Evolutionary conservation across 2,329 filamentous ascomycete species (phyloP).

Genomic region (Fusarium lyarnte): DNA sequence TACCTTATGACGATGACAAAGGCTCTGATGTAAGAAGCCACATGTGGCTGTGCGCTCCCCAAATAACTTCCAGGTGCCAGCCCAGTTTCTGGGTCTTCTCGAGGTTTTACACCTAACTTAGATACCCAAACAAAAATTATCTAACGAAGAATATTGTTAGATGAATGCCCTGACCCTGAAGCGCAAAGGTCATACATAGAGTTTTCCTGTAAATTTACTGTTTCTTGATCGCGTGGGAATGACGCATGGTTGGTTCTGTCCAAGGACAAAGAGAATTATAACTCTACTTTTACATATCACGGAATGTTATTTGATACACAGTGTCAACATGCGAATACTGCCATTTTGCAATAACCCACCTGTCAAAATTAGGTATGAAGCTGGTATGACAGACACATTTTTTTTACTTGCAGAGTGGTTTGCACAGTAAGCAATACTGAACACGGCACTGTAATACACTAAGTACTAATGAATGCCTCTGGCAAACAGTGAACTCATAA

Average conservation of each 20-base stretch:
- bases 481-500: conserved; percentile 24
- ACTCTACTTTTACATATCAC: neutral
- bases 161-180: neutral
- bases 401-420: neutral
- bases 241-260: neutral
- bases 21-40: conserved; percentile 18
- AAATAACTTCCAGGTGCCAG: no score
- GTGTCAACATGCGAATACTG: neutral
- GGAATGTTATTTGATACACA: neutral
- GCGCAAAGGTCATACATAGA: neutral
- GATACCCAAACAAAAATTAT: neutral
- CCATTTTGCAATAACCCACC: neutral
- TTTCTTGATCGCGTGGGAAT: neutral
- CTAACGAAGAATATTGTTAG: neutral
- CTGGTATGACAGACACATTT: neutral
- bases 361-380: neutral
- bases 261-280: neutral
- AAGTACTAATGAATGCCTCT: neutral
- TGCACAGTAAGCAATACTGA: neutral
- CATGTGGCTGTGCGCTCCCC: conserved; percentile 31
- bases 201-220: neutral
- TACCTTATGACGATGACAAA: conserved; percentile 43
- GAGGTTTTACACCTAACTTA: neutral
- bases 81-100: neutral
- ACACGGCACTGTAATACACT: neutral